Evolutionary conservation across 2,329 filamentous ascomycete species (phyloP).

Genomic region (Monosporascus sp.): DNA sequence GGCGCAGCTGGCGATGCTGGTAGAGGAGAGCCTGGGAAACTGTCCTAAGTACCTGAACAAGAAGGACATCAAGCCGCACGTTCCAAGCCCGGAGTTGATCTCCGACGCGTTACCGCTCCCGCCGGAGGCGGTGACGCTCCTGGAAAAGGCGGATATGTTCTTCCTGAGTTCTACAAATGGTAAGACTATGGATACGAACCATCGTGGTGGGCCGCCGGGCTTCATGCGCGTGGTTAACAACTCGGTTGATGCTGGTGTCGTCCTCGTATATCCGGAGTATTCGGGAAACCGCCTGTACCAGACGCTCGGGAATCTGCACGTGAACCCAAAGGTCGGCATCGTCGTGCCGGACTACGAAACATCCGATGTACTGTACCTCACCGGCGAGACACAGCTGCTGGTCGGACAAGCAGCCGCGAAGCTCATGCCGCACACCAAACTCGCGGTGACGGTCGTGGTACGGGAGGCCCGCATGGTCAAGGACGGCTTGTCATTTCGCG

Average conservation of each 20-base stretch:
- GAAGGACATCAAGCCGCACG: conserved; percentile 54
- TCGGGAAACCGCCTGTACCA: conserved; percentile 82
- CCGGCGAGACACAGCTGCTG: conserved; percentile 62
- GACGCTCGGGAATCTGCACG: conserved; percentile 69
- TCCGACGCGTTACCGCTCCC: conserved; percentile 39
- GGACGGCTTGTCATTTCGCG: conserved; percentile 63
- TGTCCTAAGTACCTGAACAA: conserved; percentile 85
- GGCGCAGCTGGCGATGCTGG: conserved; percentile 56
- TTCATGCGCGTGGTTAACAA: conserved; percentile 67
- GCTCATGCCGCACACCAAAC: conserved; percentile 62
- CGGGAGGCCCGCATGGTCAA: conserved; percentile 56
- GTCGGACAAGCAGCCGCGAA: conserved; percentile 55
- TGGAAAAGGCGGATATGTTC: conserved; percentile 65
- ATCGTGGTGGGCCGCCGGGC: conserved; percentile 68
- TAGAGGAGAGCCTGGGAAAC: conserved; percentile 72
- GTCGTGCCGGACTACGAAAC: conserved; percentile 69
- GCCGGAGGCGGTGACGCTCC: conserved; percentile 49
- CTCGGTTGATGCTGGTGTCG: conserved; percentile 24
- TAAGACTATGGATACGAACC: conserved; percentile 75
- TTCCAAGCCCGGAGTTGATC: conserved; percentile 42
- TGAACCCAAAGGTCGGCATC: conserved; percentile 62
- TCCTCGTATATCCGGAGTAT: conserved; percentile 74
- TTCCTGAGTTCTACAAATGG: conserved; percentile 58
- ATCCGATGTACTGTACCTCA: conserved; percentile 68
- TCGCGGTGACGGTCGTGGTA: conserved; percentile 65